A percentile compares a stretch with the other conserved stretches of the same genome.
Conservation (phyloP, 2,329 filamentous ascomycete species). For the Cladosporium sp. region DNA sequence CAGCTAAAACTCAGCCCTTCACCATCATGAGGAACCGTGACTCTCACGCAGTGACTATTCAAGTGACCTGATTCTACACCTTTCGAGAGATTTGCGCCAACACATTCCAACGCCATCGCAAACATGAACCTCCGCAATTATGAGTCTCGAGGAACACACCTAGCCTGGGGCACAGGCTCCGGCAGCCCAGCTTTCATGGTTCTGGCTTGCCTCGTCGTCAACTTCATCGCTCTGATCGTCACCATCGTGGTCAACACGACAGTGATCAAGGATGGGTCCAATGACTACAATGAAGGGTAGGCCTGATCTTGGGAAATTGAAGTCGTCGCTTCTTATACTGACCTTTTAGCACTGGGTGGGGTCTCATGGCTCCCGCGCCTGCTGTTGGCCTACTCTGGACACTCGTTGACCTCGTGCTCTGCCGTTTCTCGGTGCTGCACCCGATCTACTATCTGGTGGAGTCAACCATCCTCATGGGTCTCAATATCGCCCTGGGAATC, state of each 20-base stretch:
- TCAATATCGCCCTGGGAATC: background rate
- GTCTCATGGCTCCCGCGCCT: background rate
- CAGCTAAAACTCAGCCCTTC: background rate
- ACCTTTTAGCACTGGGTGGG: background rate
- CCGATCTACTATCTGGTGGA: conserved; percentile 14
- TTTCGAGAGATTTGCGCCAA: background rate
- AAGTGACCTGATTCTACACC: background rate
- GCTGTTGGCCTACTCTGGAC: conserved; percentile 4
- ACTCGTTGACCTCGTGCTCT: conserved; percentile 7
- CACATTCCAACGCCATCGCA: background rate
- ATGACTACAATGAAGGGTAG: conserved; percentile 10
- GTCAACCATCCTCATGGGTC: background rate
- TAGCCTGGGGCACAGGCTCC: conserved; percentile 15
- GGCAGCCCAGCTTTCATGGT: conserved; percentile 16
- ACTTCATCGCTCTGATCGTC: conserved; percentile 11
- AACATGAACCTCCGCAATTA: conserved; percentile 16
- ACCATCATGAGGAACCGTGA: background rate
- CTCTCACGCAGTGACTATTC: background rate
- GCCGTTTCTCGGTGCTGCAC: conserved; percentile 2
- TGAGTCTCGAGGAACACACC: conserved; percentile 13
- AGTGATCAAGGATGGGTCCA: background rate
- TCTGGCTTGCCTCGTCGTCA: conserved; percentile 2
- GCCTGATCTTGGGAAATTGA: background rate
- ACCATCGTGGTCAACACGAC: background rate
- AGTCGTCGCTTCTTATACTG: background rate